Base-by-base conservation (phyloP, 2,329 filamentous ascomycete species). In the Fusarium ambrosium region DNA sequence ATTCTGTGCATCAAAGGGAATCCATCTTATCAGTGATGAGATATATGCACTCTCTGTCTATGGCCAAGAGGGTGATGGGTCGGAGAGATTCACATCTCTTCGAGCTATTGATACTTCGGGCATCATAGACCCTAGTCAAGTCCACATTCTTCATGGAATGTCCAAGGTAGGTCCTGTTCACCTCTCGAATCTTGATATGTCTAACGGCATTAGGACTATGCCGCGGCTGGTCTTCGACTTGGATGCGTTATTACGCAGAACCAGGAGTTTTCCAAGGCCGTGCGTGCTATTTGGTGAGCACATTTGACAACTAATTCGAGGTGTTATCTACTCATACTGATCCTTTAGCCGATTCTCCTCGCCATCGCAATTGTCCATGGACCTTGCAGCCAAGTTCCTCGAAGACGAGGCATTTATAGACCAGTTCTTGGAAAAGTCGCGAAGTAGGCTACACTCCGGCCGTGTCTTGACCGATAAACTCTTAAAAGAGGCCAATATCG, bases 211-310 rank as follows among this genome's bases (percentile, higher is more conserved):
- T 20, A 60, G 56, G 56, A 60, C 36, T 60, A 60, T 27, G 56
- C n/a, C 16, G 56, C 56, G 6, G 56, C 56, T 13, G 56, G 56
- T n/a, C 56, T 60, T 39, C 36, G 56, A 39, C 56, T 60, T 24
- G 56, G 56, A 41, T 60, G 56, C 22, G 56, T 60, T 11, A 60
- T 60, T 39, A 60, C 56, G 20, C 56, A 60, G 56, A 60, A 60
- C 36, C 6, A 20, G 10, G 56, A 60, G 20, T 60, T 60, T 27
- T 60, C 56, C 22, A 41, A 60, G 36, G 56, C 56, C n/a, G 36
- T 20, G 6, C 56, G 56, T 41, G 56, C 56, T 1, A 60, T 60
- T 16, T 60, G 56, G 56, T 60, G 7, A 41, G 56, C 16, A 13
- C 6, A 6, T 2, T 32, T 53, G 16, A 10, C 24, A 29, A 43